These are phyloP conservation scores for Didymella pomorum DNA, from an alignment of 2,329 filamentous ascomycete genomes.

Conservation along the genomic window DNA sequence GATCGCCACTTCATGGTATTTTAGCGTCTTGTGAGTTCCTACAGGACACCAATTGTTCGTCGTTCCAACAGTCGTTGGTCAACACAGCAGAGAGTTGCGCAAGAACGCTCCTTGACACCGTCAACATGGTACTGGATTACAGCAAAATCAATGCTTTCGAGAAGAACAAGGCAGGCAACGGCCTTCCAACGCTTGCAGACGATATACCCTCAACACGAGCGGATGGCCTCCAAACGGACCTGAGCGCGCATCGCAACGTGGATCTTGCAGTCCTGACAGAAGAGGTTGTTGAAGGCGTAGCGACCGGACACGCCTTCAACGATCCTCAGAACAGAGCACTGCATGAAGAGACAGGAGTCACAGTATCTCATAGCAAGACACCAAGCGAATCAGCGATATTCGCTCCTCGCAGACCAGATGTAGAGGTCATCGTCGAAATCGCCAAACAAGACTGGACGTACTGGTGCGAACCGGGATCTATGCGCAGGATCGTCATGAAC, in stretches of 20 bases:
- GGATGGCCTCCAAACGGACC: slow-evolving; percentile 31
- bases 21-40: slow-evolving; percentile 58
- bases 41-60: slow-evolving; percentile 51
- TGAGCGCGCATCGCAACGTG: slow-evolving; percentile 47
- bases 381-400: neutral
- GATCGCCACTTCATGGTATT: slow-evolving; percentile 51
- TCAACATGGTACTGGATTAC: slow-evolving; percentile 36
- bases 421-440: slow-evolving; percentile 57
- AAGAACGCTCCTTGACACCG: slow-evolving; percentile 57
- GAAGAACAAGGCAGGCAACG: slow-evolving; percentile 43
- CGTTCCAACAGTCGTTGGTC: slow-evolving; percentile 52
- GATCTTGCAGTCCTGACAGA: slow-evolving; percentile 59
- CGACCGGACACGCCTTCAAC: slow-evolving; percentile 55
- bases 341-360: neutral
- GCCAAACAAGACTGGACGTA: slow-evolving; percentile 48
- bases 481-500: slow-evolving; percentile 36
- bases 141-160: slow-evolving; percentile 30
- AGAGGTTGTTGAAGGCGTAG: slow-evolving; percentile 62
- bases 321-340: slow-evolving; percentile 26
- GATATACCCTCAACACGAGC: neutral
- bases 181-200: neutral
- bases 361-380: neutral
- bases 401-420: slow-evolving; percentile 27
- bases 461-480: slow-evolving; percentile 23
- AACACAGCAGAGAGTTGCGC: slow-evolving; percentile 59